These are phyloP conservation scores for Neurospora intermedia DNA, from an alignment of 495 filamentous ascomycete genomes.

Conservation along the genomic window DNA sequence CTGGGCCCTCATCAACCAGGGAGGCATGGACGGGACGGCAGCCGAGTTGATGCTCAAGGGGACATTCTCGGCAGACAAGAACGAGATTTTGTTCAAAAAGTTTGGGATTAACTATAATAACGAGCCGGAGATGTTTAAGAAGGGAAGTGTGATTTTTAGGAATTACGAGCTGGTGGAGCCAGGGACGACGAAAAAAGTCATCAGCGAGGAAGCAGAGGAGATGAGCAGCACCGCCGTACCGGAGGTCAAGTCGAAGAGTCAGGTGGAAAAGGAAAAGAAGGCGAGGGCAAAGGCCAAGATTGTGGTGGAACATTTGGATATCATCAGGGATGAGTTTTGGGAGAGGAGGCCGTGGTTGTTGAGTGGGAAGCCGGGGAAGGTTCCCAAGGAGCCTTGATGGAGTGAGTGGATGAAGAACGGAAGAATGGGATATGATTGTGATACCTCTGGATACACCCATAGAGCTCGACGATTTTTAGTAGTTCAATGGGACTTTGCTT, in stretches of 20 bases:
- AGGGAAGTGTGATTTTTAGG: conserved; percentile 81
- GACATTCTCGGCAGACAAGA: conserved; percentile 76
- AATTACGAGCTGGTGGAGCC: conserved; percentile 52
- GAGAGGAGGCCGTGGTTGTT: conserved; percentile 75
- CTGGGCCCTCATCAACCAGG: conserved; percentile 73
- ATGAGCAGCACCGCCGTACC: conserved; percentile 24
- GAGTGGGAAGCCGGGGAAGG: conserved; percentile 58
- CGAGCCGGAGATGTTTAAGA: conserved; percentile 83
- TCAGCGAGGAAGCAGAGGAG: conserved; percentile 24
- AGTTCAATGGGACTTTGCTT: neutral
- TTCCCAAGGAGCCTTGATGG: conserved; percentile 41
- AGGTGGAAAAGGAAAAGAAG: conserved; percentile 70
- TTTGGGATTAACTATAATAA: conserved; percentile 97
- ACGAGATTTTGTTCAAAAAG: conserved; percentile 84
- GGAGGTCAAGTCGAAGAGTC: conserved; percentile 53
- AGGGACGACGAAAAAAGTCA: conserved; percentile 25
- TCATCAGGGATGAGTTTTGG: conserved; percentile 95
- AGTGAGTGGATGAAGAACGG: neutral
- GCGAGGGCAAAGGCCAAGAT: conserved; percentile 63
- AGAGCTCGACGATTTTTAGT: neutral
- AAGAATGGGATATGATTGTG: neutral
- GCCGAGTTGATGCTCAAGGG: conserved; percentile 75
- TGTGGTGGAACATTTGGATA: conserved; percentile 73
- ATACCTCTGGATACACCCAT: neutral
- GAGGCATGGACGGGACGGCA: conserved; percentile 60